phyloP scores from a whole-genome alignment of 371 early-diverging fungal genomes.

The Coemansia sp. region DNA sequence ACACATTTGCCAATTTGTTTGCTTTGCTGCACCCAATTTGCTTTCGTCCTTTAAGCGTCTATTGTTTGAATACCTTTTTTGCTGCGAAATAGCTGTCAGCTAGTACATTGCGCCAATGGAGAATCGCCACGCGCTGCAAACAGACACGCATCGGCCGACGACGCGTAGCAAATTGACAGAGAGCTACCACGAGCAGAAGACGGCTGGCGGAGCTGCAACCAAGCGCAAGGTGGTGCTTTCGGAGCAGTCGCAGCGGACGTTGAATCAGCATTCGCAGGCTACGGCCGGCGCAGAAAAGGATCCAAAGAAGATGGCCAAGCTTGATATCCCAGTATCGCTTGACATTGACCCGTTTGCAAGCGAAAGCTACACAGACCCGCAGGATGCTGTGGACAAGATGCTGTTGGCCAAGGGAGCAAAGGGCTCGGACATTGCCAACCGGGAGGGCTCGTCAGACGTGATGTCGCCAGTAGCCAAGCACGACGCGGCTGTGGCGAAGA shows the following conservation, averaged over 20 bases:
- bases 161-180: conserved; percentile 31
- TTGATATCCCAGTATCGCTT: conserved; percentile 40
- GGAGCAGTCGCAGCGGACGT: conserved; percentile 25
- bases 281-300: conserved; percentile 25
- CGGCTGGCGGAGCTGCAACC: conserved; percentile 5
- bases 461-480: not conserved
- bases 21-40: too few relatives aligned
- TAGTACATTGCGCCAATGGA: not conserved
- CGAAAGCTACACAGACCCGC: conserved; percentile 29
- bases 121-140: not conserved
- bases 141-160: conserved; percentile 8
- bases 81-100: not conserved
- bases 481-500: not conserved
- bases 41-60: not conserved
- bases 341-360: conserved; percentile 39
- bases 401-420: conserved; percentile 23
- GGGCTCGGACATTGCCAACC: not conserved
- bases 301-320: conserved; percentile 27
- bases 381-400: conserved; percentile 32
- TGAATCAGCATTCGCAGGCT: conserved; percentile 18
- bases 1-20: not conserved
- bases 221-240: conserved; percentile 35
- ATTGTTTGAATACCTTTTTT: not conserved
- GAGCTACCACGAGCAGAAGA: conserved; percentile 31
- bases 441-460: not conserved